Percentiles rank a stretch among this genome's conserved stretches.
These are phyloP conservation scores for Aspergillus sclerotialis DNA, from an alignment of 2,329 filamentous ascomycete genomes.

Conservation along the genomic window DNA sequence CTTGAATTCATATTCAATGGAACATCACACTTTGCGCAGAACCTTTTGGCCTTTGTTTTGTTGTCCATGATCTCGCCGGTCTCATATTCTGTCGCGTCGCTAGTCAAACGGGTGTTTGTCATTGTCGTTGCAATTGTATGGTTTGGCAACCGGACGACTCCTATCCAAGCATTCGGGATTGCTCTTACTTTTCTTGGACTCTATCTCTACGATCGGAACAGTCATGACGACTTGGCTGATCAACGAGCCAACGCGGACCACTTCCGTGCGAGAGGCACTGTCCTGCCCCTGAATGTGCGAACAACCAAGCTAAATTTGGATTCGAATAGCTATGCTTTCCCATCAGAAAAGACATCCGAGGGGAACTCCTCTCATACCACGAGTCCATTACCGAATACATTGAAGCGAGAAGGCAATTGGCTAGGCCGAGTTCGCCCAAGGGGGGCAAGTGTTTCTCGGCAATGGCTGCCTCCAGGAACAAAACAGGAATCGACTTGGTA, in stretches of 20 bases:
- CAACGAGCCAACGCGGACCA: constrained; percentile 61
- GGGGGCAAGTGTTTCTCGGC: constrained; percentile 31
- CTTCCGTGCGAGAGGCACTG: constrained; percentile 54
- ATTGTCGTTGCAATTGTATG: constrained; percentile 91
- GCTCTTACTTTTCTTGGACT: constrained; percentile 82
- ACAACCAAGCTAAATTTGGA: constrained; percentile 29
- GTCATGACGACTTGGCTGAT: constrained; percentile 80
- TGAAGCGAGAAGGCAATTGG: constrained; percentile 41
- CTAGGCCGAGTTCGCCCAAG: constrained; percentile 35
- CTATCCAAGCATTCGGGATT: constrained; percentile 77
- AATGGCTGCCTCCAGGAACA: constrained; percentile 70
- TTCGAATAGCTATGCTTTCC: constrained; percentile 31
- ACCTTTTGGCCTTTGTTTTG: constrained; percentile 88
- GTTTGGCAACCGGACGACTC: constrained; percentile 87
- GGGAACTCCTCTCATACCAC: constrained; percentile 12
- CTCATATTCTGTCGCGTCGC: constrained; percentile 89
- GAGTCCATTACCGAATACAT: constrained; percentile 14
- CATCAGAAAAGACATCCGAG: constrained; percentile 15
- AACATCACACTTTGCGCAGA: constrained; percentile 92
- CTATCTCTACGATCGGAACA: constrained; percentile 92
- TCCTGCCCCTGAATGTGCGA: constrained; percentile 58
- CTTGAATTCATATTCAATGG: constrained; percentile 97
- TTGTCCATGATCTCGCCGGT: constrained; percentile 92
- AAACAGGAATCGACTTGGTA: constrained; percentile 83
- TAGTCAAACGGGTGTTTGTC: constrained; percentile 97